Percentiles rank a stretch among this genome's conserved stretches.
Conservation (phyloP, 2,329 filamentous ascomycete species). For the Chrysoporthe austroafricana region DNA sequence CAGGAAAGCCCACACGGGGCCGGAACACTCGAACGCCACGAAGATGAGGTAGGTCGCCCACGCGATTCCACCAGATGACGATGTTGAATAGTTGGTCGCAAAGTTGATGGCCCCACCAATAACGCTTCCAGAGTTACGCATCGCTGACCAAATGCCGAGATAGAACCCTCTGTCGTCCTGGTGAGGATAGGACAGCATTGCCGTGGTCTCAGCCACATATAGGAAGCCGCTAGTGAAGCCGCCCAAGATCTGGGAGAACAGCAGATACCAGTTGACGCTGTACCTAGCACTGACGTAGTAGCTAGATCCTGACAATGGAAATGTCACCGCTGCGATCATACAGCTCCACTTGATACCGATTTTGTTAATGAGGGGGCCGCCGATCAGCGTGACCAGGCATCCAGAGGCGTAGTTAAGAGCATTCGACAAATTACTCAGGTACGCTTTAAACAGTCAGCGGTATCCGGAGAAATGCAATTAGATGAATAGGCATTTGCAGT, state of each 20-base stretch:
- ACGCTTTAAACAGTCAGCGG: conserved; percentile 1
- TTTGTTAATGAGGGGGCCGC: conserved; percentile 44
- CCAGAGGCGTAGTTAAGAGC: conserved; percentile 26
- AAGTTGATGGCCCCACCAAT: conserved; percentile 42
- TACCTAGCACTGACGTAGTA: conserved; percentile 40
- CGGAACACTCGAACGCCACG: conserved; percentile 35
- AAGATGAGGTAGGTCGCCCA: conserved; percentile 39
- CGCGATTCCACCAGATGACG: conserved; percentile 34
- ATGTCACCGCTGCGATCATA: conserved; percentile 40
- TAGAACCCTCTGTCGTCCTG: conserved; percentile 40
- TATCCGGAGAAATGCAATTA: not conserved
- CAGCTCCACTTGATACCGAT: conserved; percentile 43
- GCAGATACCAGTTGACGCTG: conserved; percentile 37
- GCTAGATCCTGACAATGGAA: conserved; percentile 41
- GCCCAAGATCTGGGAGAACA: conserved; percentile 36
- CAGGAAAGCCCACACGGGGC: conserved; percentile 37
- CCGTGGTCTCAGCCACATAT: conserved; percentile 41
- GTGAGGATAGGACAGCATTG: conserved; percentile 42
- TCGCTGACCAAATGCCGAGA: conserved; percentile 39
- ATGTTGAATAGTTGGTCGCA: conserved; percentile 33
- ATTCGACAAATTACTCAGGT: conserved; percentile 24
- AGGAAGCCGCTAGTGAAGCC: conserved; percentile 34
- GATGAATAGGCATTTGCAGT: not conserved
- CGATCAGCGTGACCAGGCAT: conserved; percentile 32
- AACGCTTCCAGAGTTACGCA: conserved; percentile 39